Conservation (phyloP, 805 yeast species). For the Huiozyma naganishii region DNA sequence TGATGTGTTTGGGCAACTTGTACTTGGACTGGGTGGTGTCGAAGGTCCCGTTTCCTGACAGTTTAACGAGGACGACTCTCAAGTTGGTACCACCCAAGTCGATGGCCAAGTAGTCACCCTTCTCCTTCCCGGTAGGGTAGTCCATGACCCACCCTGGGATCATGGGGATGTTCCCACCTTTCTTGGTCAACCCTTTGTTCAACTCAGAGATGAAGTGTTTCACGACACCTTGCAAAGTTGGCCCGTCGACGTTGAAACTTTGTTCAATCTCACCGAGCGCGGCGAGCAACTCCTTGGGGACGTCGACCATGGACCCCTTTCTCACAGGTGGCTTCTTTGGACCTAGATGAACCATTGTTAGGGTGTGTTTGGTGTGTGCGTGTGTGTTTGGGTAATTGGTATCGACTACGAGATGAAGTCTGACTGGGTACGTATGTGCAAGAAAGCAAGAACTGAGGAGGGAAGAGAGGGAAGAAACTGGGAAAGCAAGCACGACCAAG, state of each 20-base stretch:
- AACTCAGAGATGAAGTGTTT: conserved; percentile 69
- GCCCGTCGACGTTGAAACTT: conserved; percentile 51
- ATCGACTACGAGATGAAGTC: too few species aligned
- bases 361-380: neutral
- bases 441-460: too few species aligned
- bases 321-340: conserved; percentile 73
- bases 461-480: too few species aligned
- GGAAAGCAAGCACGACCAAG: too few species aligned
- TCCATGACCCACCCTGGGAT: conserved; percentile 93
- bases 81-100: conserved; percentile 95
- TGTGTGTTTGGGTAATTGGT: too few species aligned
- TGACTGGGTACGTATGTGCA: too few species aligned
- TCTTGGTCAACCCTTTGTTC: conserved; percentile 61
- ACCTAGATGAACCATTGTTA: conserved; percentile 65
- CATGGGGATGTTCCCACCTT: conserved; percentile 88
- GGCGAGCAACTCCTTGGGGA: conserved; percentile 49
- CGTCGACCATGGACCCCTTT: conserved; percentile 54
- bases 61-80: conserved; percentile 77
- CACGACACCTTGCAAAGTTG: conserved; percentile 51
- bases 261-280: conserved; percentile 49
- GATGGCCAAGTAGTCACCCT: conserved; percentile 80
- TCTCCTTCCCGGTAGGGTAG: conserved; percentile 82
- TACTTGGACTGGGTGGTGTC: conserved; percentile 80
- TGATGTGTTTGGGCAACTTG: conserved; percentile 60
- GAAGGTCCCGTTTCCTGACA: conserved; percentile 72